These are phyloP conservation scores for Erysimum pusillum DNA, from an alignment of 441 rosid species.

Conservation along the genomic window DNA sequence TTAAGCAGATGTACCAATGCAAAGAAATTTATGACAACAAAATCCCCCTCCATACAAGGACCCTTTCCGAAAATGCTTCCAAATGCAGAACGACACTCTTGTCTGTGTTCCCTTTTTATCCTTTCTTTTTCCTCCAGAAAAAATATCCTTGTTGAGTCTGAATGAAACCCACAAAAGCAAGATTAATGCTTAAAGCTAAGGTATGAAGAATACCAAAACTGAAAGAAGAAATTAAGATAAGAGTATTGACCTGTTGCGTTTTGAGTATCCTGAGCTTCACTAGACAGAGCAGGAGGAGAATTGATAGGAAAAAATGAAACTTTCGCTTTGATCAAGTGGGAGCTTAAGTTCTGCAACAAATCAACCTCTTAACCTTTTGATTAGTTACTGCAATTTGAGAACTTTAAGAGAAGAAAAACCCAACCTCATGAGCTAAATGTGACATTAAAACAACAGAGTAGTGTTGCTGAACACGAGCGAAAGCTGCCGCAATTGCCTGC, in stretches of 20 bases:
- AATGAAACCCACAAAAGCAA: constrained; percentile 18
- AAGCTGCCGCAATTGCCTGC: constrained; percentile 89
- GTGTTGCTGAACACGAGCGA: constrained; percentile 63
- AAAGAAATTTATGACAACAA: constrained; percentile 84
- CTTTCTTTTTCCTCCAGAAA: constrained; percentile 56
- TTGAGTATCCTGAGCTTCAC: constrained; percentile 41
- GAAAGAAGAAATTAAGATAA: neutral
- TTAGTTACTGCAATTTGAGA: constrained; percentile 27
- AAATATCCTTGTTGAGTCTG: constrained; percentile 47
- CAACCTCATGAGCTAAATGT: constrained; percentile 84
- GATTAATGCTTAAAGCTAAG: neutral
- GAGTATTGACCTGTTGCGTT: constrained; percentile 50
- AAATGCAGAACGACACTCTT: constrained; percentile 67
- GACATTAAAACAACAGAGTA: constrained; percentile 69
- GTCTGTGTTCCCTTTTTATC: constrained; percentile 62
- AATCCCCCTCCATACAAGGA: constrained; percentile 65
- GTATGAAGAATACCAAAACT: constrained; percentile 4
- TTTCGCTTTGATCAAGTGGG: constrained; percentile 58
- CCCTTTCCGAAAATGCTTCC: constrained; percentile 64
- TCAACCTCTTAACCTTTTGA: constrained; percentile 4
- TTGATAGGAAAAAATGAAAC: constrained; percentile 57
- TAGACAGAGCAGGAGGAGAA: constrained; percentile 76
- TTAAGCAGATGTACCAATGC: constrained; percentile 68
- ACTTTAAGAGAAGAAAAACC: neutral
- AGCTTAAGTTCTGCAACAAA: constrained; percentile 60